Evolutionary conservation across 129 eudicot genomes (phyloP), one percentile per base, ranked within the genome.

Genomic region (Rutidosis leptorrhynchoides): DNA sequence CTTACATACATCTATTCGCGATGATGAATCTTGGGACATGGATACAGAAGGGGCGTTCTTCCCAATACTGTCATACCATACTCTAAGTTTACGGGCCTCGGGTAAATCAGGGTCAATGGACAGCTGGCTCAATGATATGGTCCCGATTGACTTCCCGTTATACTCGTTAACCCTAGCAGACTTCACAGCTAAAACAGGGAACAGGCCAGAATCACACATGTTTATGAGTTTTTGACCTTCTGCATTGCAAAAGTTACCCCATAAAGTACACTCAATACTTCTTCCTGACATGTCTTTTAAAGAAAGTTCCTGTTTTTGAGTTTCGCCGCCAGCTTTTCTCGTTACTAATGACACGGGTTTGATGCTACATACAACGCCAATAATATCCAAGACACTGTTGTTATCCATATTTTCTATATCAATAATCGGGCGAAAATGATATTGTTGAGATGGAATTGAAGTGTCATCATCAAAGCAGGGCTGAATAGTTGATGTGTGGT

Each of bases 161-260:
- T 78, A 93, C 10, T 93, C 96, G 63, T 56, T 72, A 3, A 86
- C 92, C 60, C 80, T 77, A 68, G 83, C 87, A 71, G 93, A 69
- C 68, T 93, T 93, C 22, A 93, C 82, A 8, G 96, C 96, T 72
- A 93, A 51, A 72, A 93, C 84, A 14, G 99, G 95, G 75, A 53
- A 78, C 14, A 25, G 52, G 23, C 95, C 96, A 48, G 84, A 79
- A 74, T 93, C 99, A 60, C 83, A 82, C 49, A 74, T 59, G 65
- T 17, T 77, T 74, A 86, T 92, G 22, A 93, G 78, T 58, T 69
- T 78, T 80, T 80, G 87, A 21, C 99, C 99, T 75, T 93, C 96
- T 7, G 73, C 77, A 81, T 86, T 84, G 79, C 96, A 93, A 43
- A 86, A 80, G 61, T 81, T 83, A 40, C 96, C 95, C 99, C 99